Conservation (phyloP, 768 basidiomycete genomes). For the Russula vinacea region DNA sequence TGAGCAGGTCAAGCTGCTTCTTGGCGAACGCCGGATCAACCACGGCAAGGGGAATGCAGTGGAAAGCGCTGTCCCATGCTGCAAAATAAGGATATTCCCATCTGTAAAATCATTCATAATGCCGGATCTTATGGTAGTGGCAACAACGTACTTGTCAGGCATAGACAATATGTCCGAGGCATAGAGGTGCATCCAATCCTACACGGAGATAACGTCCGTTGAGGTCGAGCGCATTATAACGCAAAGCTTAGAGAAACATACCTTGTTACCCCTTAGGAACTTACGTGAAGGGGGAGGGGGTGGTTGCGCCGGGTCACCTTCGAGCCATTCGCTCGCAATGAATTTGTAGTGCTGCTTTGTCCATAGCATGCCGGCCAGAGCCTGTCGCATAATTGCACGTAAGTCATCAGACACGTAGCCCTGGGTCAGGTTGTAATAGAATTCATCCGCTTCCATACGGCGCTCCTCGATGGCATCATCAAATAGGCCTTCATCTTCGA, state of each 20-base stretch:
- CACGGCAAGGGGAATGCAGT: slow-evolving; percentile 95
- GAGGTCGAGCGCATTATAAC: background rate
- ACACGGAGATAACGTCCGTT: background rate
- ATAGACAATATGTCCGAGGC: slow-evolving; percentile 95
- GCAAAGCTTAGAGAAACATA: slow-evolving; percentile 33
- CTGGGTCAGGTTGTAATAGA: slow-evolving; percentile 76
- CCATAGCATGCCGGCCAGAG: slow-evolving; percentile 96
- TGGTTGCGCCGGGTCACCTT: slow-evolving; percentile 93
- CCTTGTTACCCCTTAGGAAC: slow-evolving; percentile 69
- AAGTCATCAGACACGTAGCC: slow-evolving; percentile 90
- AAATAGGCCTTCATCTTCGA: slow-evolving; percentile 86
- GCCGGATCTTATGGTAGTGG: background rate
- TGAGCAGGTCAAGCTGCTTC: slow-evolving; percentile 93
- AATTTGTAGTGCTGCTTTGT: slow-evolving; percentile 97
- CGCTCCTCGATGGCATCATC: slow-evolving; percentile 89
- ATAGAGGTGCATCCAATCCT: slow-evolving; percentile 97
- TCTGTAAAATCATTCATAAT: slow-evolving; percentile 39
- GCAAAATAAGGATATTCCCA: slow-evolving; percentile 99
- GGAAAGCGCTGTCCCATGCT: slow-evolving; percentile 98
- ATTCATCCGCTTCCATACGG: slow-evolving; percentile 92
- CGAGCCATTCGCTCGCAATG: slow-evolving; percentile 93
- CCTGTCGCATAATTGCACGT: slow-evolving; percentile 95
- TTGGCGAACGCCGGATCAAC: slow-evolving; percentile 96
- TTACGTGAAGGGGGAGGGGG: slow-evolving; percentile 90
- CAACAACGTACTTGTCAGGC: slow-evolving; percentile 83